Conservation (phyloP, 2,329 filamentous ascomycete species). For the Arthrobotrys conoides region DNA sequence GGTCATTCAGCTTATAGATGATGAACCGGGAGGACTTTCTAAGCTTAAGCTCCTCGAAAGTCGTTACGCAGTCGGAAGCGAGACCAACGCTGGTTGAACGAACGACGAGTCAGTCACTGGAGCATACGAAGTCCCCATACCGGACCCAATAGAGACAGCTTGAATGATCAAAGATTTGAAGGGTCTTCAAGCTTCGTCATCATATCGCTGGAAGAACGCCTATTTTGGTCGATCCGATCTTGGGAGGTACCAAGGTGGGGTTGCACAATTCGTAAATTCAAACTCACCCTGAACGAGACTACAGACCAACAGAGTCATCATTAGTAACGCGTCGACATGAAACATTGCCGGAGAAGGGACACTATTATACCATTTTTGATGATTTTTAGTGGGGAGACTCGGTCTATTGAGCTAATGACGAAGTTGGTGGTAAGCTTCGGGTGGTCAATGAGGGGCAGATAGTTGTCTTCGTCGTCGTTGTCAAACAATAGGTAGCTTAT, state of each 20-base stretch:
- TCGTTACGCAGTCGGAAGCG: slow-evolving; percentile 68
- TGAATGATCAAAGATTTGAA: slow-evolving; percentile 8
- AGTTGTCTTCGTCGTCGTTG: slow-evolving; percentile 33
- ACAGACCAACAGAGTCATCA: slow-evolving; percentile 7
- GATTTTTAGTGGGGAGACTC: slow-evolving; percentile 9
- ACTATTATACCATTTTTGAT: slow-evolving; percentile 45
- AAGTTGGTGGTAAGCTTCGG: slow-evolving; percentile 41
- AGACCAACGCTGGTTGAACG: slow-evolving; percentile 62
- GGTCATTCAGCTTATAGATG: slow-evolving; percentile 88
- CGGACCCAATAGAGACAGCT: neutral
- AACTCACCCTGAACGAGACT: slow-evolving; percentile 59
- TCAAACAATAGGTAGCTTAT: slow-evolving; percentile 27
- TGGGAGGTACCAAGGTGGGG: slow-evolving; percentile 13
- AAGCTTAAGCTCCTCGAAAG: slow-evolving; percentile 87
- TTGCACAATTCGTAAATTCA: neutral
- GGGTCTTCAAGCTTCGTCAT: neutral
- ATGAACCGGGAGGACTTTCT: slow-evolving; percentile 84
- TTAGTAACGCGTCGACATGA: neutral
- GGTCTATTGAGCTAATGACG: slow-evolving; percentile 38
- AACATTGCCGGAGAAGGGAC: neutral
- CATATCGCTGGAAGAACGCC: neutral
- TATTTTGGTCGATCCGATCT: slow-evolving; percentile 1
- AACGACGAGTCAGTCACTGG: neutral
- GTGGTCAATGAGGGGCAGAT: slow-evolving; percentile 41
- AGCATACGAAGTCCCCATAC: neutral